phyloP scores from a whole-genome alignment of 2,329 filamentous ascomycete genomes.

The Cladophialophora carrionii region DNA sequence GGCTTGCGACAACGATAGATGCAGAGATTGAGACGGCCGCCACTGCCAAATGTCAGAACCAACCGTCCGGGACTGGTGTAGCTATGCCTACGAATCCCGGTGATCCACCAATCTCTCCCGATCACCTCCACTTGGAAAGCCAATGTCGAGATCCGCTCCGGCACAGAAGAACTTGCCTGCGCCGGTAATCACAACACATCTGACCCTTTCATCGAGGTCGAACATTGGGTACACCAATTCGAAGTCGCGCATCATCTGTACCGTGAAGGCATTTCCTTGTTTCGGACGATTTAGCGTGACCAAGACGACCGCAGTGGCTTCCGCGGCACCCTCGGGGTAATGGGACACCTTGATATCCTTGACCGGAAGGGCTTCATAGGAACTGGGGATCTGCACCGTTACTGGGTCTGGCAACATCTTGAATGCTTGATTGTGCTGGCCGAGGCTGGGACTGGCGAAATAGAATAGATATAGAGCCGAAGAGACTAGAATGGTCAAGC shows the following conservation, averaged over 20 bases:
- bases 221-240: constrained; percentile 51
- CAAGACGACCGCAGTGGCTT: constrained; percentile 49
- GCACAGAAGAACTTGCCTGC: constrained; percentile 58
- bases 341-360: constrained; percentile 29
- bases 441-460: not conserved
- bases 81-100: constrained; percentile 54
- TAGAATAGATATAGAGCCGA: not conserved
- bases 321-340: constrained; percentile 20
- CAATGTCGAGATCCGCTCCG: constrained; percentile 60
- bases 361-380: constrained; percentile 41
- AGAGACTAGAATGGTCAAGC: not conserved
- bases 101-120: constrained; percentile 53
- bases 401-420: constrained; percentile 29
- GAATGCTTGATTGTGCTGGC: not conserved
- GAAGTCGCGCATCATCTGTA: constrained; percentile 55
- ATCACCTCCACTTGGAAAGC: constrained; percentile 49
- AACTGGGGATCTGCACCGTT: constrained; percentile 38
- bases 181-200: constrained; percentile 59
- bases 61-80: not conserved
- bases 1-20: constrained; percentile 64
- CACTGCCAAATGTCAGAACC: constrained; percentile 28
- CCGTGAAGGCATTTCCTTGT: constrained; percentile 64
- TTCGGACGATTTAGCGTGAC: constrained; percentile 59
- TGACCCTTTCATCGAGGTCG: constrained; percentile 59
- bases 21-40: constrained; percentile 55